Evolutionary conservation across 768 basidiomycete genomes (phyloP), one percentile per base, ranked within the genome.

Genomic region (Crepidotus variabilis): DNA sequence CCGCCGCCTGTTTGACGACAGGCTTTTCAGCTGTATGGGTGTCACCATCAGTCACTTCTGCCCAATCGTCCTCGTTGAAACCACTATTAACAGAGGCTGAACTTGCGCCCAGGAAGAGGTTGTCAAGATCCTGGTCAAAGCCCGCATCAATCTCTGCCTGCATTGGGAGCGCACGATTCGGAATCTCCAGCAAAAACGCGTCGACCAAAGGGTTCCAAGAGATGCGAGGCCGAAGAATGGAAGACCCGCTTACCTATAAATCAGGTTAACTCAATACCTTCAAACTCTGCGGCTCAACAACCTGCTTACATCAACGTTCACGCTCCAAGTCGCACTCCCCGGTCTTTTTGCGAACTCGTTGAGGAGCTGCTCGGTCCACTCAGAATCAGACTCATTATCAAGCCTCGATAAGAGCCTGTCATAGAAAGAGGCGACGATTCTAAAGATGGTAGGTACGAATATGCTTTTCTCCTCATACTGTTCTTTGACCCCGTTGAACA

Each of bases 301-400:
- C 10, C 34, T 18, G 23, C 64, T 34, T 57, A 72, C 72, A 64
- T 72, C 69, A 50, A 73, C 68, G 20, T 63, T 54, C 16, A 73
- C 60, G 35, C 49, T 45, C 61, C 69, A 61, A 21, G 52, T 51
- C n/a, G 47, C 23, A 28, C 50, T 57, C 22, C 48, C 51, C 16
- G 57, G 54, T 59, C 57, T 60, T 57, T 60, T 56, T 3, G 63
- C 58, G 1, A 76, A 56, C 1, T 58, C 58, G 2, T 57, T 64
- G 18, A 75, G 60, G 7, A 77, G 52, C 14, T 70, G 56, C 32
- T 75, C 73, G 1, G 71, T 71, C 76, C 75, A 76, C 6, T 72
- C 64, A 7, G 60, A 62, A 35, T 68, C 66, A 8, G 55, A 60
- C 2, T 72, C 69, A 28, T 69, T 68, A 20, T 76, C 72, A 8